Conservation (phyloP, 1,284 basidiomycete genomes). For the Cutaneotrichosporon spelunceum region DNA sequence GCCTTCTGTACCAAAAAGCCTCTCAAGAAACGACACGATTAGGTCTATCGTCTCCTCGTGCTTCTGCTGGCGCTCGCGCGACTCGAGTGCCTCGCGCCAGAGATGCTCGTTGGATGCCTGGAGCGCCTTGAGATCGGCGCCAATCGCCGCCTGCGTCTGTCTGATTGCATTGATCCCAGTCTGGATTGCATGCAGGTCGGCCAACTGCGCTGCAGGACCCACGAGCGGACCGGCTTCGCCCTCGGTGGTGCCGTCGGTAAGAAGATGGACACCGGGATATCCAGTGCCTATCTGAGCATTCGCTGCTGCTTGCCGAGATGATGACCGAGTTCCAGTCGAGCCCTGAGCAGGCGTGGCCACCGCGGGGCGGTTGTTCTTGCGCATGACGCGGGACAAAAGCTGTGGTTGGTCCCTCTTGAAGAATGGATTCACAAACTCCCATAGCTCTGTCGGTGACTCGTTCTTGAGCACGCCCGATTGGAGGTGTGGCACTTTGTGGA, state of each 20-base stretch:
- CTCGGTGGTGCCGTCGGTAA: conserved; percentile 46
- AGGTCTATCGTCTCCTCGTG: conserved; percentile 97
- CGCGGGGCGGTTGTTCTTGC: conserved; percentile 59
- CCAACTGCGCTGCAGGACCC: conserved; percentile 31
- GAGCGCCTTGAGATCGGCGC: conserved; percentile 79
- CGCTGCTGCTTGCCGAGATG: conserved; percentile 32
- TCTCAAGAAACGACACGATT: conserved; percentile 89
- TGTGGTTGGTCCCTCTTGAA: conserved; percentile 89
- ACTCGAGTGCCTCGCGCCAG: conserved; percentile 85
- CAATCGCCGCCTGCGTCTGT: conserved; percentile 84
- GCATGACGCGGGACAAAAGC: conserved; percentile 80
- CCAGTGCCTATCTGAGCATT: conserved; percentile 15
- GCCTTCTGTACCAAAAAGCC: conserved; percentile 70
- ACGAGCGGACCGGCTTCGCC: conserved; percentile 39
- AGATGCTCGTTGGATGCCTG: conserved; percentile 83
- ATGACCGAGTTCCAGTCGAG: conserved; percentile 31
- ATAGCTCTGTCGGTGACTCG: conserved; percentile 78
- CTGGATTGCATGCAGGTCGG: conserved; percentile 44
- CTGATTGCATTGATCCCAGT: conserved; percentile 84
- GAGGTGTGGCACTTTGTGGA: conserved; percentile 92
- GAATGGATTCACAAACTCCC: conserved; percentile 89
- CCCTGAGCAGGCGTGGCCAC: conserved; percentile 22
- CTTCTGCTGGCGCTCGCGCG: conserved; percentile 75
- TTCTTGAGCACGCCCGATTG: conserved; percentile 86
- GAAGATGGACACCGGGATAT: conserved; percentile 31